phyloP scores from a whole-genome alignment of 2,329 filamentous ascomycete genomes.

The Colletotrichum tanaceti region DNA sequence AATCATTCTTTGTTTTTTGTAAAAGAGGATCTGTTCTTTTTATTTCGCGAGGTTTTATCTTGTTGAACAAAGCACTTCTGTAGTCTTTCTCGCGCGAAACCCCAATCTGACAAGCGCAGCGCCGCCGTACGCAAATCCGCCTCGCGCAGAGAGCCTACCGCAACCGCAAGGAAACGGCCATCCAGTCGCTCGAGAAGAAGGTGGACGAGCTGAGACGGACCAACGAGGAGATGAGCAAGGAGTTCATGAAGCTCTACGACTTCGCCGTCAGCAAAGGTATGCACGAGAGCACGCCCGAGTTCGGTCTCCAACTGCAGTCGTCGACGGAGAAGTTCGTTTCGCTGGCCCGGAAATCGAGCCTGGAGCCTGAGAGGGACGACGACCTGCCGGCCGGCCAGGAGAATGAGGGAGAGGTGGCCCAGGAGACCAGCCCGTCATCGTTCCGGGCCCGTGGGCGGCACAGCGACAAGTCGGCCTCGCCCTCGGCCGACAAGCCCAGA shows the following conservation, averaged over 20 bases:
- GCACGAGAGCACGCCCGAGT: constrained; percentile 65
- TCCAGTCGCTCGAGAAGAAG: constrained; percentile 76
- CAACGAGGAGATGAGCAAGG: constrained; percentile 79
- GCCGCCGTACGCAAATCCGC: constrained; percentile 87
- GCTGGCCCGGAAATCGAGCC: constrained; percentile 61
- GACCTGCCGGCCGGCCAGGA: constrained; percentile 43
- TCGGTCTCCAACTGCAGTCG: constrained; percentile 67
- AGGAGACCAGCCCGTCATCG: constrained; percentile 20
- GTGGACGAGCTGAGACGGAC: constrained; percentile 76
- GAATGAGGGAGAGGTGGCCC: constrained; percentile 15
- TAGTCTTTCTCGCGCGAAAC: neutral
- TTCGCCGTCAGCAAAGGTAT: constrained; percentile 68
- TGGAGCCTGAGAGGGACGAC: constrained; percentile 51
- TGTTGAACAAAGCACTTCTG: no score
- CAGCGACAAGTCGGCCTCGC: constrained; percentile 38
- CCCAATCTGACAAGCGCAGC: constrained; percentile 59
- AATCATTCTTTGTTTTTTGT: no score
- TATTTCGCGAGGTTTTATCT: no score
- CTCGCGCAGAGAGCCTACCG: constrained; percentile 88
- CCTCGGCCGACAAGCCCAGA: constrained; percentile 17
- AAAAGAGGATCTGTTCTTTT: no score
- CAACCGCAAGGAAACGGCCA: constrained; percentile 84
- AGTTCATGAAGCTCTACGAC: constrained; percentile 76
- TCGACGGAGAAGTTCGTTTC: constrained; percentile 69
- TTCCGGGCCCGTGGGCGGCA: constrained; percentile 5